Evolutionary conservation across 768 basidiomycete genomes (phyloP).

Genomic region (Mycena chlorophos): DNA sequence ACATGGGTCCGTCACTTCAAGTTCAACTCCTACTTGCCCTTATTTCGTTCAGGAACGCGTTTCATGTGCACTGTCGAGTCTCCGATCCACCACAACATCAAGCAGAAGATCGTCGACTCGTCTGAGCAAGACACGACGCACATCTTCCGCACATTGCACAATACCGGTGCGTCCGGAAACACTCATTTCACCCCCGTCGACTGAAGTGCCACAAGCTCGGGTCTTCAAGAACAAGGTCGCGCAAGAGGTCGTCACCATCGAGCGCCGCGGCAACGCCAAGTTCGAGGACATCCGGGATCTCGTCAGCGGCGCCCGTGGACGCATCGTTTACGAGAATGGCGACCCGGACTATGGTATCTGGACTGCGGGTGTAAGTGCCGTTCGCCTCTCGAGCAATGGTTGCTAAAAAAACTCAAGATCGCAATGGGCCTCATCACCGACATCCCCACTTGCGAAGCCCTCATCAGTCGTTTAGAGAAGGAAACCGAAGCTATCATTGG

Average conservation of each 20-base stretch:
- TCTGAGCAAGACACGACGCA: slow-evolving; percentile 83
- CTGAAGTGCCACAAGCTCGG: too few species aligned
- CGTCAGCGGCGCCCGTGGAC: slow-evolving; percentile 70
- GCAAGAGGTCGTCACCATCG: slow-evolving; percentile 80
- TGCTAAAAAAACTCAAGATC: slow-evolving; percentile 26
- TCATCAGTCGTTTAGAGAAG: slow-evolving; percentile 67
- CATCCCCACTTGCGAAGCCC: slow-evolving; percentile 75
- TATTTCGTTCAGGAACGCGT: slow-evolving; percentile 56
- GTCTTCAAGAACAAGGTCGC: slow-evolving; percentile 86
- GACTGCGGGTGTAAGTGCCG: slow-evolving; percentile 50
- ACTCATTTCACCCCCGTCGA: too few species aligned
- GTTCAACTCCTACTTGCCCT: slow-evolving; percentile 24
- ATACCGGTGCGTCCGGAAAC: too few species aligned
- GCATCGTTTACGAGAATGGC: slow-evolving; percentile 76
- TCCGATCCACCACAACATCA: slow-evolving; percentile 87
- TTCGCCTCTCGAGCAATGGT: background rate
- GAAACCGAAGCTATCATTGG: slow-evolving; percentile 73
- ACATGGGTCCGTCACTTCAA: slow-evolving; percentile 59
- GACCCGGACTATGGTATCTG: slow-evolving; percentile 89
- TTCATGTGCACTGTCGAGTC: slow-evolving; percentile 93
- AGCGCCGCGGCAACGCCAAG: slow-evolving; percentile 79
- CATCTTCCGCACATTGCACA: slow-evolving; percentile 85
- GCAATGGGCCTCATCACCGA: slow-evolving; percentile 75
- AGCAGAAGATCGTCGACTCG: slow-evolving; percentile 82
- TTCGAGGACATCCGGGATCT: slow-evolving; percentile 83